These are phyloP conservation scores for Plantago lanceolata DNA, from an alignment of 305 asterid species.

Conservation along the genomic window DNA sequence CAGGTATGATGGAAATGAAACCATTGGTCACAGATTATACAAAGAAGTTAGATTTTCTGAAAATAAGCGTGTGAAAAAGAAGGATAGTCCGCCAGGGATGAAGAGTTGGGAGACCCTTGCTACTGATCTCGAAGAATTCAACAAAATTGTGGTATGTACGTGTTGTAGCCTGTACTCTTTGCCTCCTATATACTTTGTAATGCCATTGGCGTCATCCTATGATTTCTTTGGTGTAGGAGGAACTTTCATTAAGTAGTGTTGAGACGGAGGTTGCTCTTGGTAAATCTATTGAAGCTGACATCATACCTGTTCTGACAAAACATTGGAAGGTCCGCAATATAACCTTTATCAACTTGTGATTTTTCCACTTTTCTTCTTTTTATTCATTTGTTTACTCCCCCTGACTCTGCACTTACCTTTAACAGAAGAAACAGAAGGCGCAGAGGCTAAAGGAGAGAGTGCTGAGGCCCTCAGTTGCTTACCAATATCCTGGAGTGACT, in stretches of 20 bases:
- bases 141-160: conserved; percentile 63
- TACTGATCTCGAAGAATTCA: conserved; percentile 71
- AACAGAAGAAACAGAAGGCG: conserved; percentile 66
- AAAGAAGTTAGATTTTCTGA: conserved; percentile 50
- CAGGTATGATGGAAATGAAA: conserved; percentile 77
- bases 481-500: conserved; percentile 38
- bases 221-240: conserved; percentile 42
- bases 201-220: conserved; percentile 21
- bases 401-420: conserved; percentile 28
- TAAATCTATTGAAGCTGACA: conserved; percentile 44
- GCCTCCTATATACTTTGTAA: conserved; percentile 4
- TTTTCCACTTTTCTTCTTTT: conserved; percentile 11
- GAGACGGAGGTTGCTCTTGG: conserved; percentile 56
- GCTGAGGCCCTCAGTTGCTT: conserved; percentile 36
- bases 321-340: conserved; percentile 57
- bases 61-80: conserved; percentile 28
- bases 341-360: neutral
- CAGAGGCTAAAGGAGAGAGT: conserved; percentile 38
- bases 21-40: conserved; percentile 72
- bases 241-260: conserved; percentile 50
- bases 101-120: conserved; percentile 83
- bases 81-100: conserved; percentile 29
- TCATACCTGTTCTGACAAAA: conserved; percentile 67
- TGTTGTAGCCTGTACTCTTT: conserved; percentile 19
- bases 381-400: conserved; percentile 20